phyloP scores from a whole-genome alignment of 495 filamentous ascomycete genomes.

The Rostrohypoxylon terebratum region DNA sequence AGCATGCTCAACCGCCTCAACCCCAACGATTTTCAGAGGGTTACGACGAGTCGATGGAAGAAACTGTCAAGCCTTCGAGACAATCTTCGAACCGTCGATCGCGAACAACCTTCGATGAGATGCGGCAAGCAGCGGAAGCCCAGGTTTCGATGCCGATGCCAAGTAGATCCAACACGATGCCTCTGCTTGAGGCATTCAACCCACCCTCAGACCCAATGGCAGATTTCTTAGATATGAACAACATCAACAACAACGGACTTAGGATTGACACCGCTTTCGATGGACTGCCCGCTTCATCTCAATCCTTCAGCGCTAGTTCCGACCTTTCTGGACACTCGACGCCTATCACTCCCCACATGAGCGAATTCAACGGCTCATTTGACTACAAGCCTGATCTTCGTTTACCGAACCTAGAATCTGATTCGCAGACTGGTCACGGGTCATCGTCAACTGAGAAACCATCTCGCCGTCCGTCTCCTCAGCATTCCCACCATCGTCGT shows the following conservation, averaged over 20 bases:
- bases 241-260: constrained; percentile 63
- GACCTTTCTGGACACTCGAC: constrained; percentile 56
- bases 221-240: constrained; percentile 67
- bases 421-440: constrained; percentile 29
- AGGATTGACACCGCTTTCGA: constrained; percentile 63
- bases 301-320: constrained; percentile 40
- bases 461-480: constrained; percentile 50
- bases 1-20: constrained; percentile 46
- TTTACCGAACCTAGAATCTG: constrained; percentile 29
- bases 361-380: constrained; percentile 47
- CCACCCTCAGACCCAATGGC: constrained; percentile 62
- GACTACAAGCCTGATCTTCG: constrained; percentile 53
- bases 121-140: constrained; percentile 59
- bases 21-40: constrained; percentile 59
- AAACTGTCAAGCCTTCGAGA: constrained; percentile 64
- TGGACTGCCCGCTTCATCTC: constrained; percentile 40
- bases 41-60: constrained; percentile 69
- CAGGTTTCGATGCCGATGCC: constrained; percentile 52
- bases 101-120: constrained; percentile 57
- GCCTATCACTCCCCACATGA: constrained; percentile 52
- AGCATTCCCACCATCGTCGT: constrained; percentile 59
- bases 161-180: constrained; percentile 56
- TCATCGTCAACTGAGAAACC: constrained; percentile 30
- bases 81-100: constrained; percentile 39
- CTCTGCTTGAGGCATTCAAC: constrained; percentile 54